Evolutionary conservation across 139 green algal genomes (phyloP), one percentile per base, ranked within the genome.

Genomic region (Edaphochlamys debaryana): DNA sequence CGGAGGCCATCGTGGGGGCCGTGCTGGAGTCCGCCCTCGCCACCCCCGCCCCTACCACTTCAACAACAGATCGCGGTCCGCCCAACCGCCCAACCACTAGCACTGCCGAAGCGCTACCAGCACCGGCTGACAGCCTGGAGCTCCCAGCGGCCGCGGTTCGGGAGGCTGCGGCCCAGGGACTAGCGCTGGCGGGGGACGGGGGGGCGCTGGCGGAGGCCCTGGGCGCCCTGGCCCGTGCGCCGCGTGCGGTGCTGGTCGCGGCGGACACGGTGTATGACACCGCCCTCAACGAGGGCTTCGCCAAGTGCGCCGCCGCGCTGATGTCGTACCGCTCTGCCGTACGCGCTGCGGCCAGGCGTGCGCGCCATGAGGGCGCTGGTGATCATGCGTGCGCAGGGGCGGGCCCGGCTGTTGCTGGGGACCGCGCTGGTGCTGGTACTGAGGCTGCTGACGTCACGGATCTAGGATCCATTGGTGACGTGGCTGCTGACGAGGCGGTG

Each of bases 251-350:
- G 5, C 45, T 76, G 37, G 3, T 77, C 0, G 66, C 78, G 7
- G 78, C 78, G 0, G 86, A 90, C 40, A 74, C 72, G 0, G 75
- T 86, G 34, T 90, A 90, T 50, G 86, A 90, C 69, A 62, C 76
- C 4, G 73, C 66, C 34, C 75, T 90, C 32, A 90, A 69, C 40
- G 86, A 85, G 74, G 80, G 58, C 4, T 79, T 90, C 27, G 63
- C 67, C 5, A 52, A 67, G 60, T 79, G 75, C 45, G 67, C 64
- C n/a, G 68, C 58, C 42, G 50, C 81, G 22, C 70, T 87, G 19
- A 4, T 90, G 75, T 58, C 42, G 25, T 76, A 79, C 58, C 58
- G 41, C 11, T n/a, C n/a, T n/a, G 36, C 70, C 37, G n/a, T n/a
- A n/a, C n/a, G n/a, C n/a, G n/a, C n/a, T n/a, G n/a, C n/a, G n/a